Base-by-base conservation (phyloP, 108 stramenopile species). In the Seminavis robusta region DNA sequence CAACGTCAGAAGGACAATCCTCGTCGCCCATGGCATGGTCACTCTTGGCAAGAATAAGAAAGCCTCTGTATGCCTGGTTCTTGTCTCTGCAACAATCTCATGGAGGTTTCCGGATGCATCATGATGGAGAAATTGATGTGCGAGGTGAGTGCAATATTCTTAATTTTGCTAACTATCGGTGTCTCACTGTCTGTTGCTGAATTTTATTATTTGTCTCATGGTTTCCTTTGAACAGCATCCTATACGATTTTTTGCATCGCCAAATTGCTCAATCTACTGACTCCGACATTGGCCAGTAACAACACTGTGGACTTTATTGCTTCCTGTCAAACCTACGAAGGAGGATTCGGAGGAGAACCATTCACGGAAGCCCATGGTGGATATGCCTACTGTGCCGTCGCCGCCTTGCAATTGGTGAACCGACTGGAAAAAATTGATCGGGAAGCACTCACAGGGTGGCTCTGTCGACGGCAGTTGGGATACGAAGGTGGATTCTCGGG, bases 401-500 rank as follows among this genome's bases (percentile, higher is more conserved):
- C 96, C 6, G 88, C 94, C 4, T 36, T 61, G 41, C 59, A 76
- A 42, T 15, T 74, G 0, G 15, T 81, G 40, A 40, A 42, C 5
- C 24, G 27, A 21, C 16, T 52, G 23, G 20, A 70, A 25, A n/a
- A 30, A 4, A 47, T 86, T 20, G 75, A 95, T 67, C 51, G 90
- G 0, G 47, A 72, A 3, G 74, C 81, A 32, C 69, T 96, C 33
- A 49, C 72, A 17, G 70, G 71, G 16, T 99, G 97, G 97, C 56
- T 98, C 36, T 65, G 76, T 32, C 58, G 75, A 23, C 65, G 95
- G 15, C 98, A 99, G 69, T 84, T 88, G 83, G 49, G 62, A 3
- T 88, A 73, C 43, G 98, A 98, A 76, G 96, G 97, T 7, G 98
- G 97, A 5, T 99, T 98, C 63, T 84, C 79, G 21, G 99, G 99